These are phyloP conservation scores for Serendipita vermifera DNA, from an alignment of 768 basidiomycete genomes.

Conservation along the genomic window DNA sequence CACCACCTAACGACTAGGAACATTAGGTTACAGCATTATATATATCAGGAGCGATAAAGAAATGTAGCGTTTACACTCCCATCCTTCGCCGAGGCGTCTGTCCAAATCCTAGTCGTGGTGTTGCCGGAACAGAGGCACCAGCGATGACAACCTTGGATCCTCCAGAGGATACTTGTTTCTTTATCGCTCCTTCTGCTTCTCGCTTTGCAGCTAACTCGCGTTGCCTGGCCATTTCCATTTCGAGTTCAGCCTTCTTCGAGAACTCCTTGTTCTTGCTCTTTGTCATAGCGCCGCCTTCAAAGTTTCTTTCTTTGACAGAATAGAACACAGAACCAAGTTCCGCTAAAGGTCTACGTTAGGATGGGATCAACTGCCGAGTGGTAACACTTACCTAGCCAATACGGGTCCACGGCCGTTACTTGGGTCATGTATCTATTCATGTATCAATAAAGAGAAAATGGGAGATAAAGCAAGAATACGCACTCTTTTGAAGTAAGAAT, in stretches of 20 bases:
- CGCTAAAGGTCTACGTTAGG: slow-evolving; percentile 35
- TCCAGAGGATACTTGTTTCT: slow-evolving; percentile 37
- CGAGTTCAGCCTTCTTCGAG: slow-evolving; percentile 79
- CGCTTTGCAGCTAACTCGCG: slow-evolving; percentile 60
- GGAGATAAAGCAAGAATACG: slow-evolving; percentile 15
- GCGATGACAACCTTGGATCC: slow-evolving; percentile 59
- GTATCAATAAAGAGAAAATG: slow-evolving; percentile 12
- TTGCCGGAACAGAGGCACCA: slow-evolving; percentile 48
- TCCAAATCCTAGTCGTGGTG: slow-evolving; percentile 51
- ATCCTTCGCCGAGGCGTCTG: slow-evolving; percentile 65
- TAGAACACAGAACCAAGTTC: slow-evolving; percentile 95
- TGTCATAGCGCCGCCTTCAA: slow-evolving; percentile 67
- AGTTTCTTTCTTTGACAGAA: slow-evolving; percentile 95
- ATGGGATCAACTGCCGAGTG: neutral
- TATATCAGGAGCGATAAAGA: neutral
- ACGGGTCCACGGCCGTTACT: slow-evolving; percentile 94
- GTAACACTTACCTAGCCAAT: slow-evolving; percentile 72
- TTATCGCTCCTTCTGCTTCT: slow-evolving; percentile 43
- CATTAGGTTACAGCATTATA: no score
- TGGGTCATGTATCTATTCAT: slow-evolving; percentile 79
- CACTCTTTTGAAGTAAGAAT: slow-evolving; percentile 82
- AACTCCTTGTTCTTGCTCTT: slow-evolving; percentile 79
- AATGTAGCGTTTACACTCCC: slow-evolving; percentile 40
- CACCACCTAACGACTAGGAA: no score
- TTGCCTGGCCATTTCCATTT: slow-evolving; percentile 79